phyloP scores from a whole-genome alignment of 306 rosid genomes.

The Malus sylvestris region DNA sequence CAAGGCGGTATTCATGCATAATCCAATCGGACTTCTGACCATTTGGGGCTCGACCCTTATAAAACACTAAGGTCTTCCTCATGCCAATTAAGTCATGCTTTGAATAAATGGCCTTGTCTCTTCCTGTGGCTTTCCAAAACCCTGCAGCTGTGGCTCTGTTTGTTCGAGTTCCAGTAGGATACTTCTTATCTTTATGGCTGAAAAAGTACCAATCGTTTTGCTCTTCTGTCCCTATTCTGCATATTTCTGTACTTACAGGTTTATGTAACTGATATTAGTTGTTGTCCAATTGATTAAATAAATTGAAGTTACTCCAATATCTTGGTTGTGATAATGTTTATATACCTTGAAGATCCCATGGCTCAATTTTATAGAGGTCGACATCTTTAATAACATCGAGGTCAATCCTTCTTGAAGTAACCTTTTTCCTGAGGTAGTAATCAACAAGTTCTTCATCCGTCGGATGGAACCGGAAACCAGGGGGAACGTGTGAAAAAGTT shows the following conservation, averaged over 20 bases:
- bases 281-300: neutral
- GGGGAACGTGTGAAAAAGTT: constrained; percentile 69
- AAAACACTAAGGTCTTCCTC: constrained; percentile 89
- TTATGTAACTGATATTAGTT: neutral
- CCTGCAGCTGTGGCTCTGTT: constrained; percentile 92
- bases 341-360: constrained; percentile 97
- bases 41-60: constrained; percentile 91
- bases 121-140: constrained; percentile 97
- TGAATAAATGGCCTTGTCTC: constrained; percentile 86
- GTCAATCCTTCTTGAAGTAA: constrained; percentile 65
- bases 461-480: constrained; percentile 94
- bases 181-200: constrained; percentile 90
- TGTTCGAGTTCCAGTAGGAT: constrained; percentile 96
- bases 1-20: constrained; percentile 91
- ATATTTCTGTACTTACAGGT: constrained; percentile 40
- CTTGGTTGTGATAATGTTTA: neutral
- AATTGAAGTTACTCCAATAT: neutral
- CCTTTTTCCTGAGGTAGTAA: constrained; percentile 80
- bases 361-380: constrained; percentile 91
- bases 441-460: constrained; percentile 97
- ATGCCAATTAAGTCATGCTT: constrained; percentile 79
- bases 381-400: constrained; percentile 88
- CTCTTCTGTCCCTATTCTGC: constrained; percentile 87
- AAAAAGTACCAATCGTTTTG: constrained; percentile 88
- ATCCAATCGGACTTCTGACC: constrained; percentile 98